Evolutionary conservation across 306 rosid species (phyloP), one percentile per base, ranked within the genome.

Genomic region (Nissolia schottii): DNA sequence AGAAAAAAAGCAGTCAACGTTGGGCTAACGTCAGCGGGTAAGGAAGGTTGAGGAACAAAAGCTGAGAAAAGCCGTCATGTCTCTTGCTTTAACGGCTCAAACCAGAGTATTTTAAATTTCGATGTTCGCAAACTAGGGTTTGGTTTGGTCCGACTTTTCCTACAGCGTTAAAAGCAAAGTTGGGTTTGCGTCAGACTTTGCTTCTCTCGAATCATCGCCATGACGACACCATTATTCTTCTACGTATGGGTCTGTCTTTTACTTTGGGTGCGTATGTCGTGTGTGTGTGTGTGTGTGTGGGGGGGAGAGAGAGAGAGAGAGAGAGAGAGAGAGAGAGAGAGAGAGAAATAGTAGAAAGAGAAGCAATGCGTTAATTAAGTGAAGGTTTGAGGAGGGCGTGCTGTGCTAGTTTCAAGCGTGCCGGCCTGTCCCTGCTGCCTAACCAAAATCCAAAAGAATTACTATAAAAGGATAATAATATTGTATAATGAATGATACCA

Each of bases 41-140:
- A 19, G 55, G 60, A 80, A 32, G 34, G 79, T 62, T 16, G 63
- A 81, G 83, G 74, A 90, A 84, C 89, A 87, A 87, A 87, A 81
- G 79, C 91, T 84, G 89, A 76, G 86, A 74, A 87, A 90, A 85
- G 89, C 89, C 93, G 86, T 85, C 87, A 75, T 90, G 85, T 85
- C 82, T 70, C 46, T 71, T 61, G 51, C 88, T 87, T 82, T 85
- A 87, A 87, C 89, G 87, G 86, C 84, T 85, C 6, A 75, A 73
- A 10, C 59, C 71, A 67, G 64, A 56, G 68, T 15, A 49, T 57
- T 34, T 58, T 69, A 27, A 60, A 49, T 38, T 15, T 18, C 9
- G 64, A 63, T 57, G 79, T 49, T 15, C 9, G 51, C 0, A 32
- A 72, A 71, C 31, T 18, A 53, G 46, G 71, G 55, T 51, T 28